phyloP scores from a whole-genome alignment of 1,139 yeast genomes.

The Yamadazyma triangularis region DNA sequence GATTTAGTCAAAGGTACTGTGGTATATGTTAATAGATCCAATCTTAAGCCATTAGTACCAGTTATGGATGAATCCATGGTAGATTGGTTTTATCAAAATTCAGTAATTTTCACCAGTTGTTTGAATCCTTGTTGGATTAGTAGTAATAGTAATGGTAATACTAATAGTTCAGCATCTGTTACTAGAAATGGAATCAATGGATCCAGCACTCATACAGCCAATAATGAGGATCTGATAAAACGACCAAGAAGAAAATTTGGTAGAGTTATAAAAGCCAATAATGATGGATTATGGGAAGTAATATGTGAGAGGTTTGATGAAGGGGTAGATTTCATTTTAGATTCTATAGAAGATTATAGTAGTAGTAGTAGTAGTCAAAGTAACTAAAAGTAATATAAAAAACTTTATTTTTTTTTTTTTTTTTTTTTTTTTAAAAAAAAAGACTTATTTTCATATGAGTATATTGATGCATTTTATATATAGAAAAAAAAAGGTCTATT shows the following conservation, averaged over 20 bases:
- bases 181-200: conserved; percentile 14
- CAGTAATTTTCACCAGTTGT: conserved; percentile 73
- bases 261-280: conserved; percentile 69
- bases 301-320: conserved; percentile 82
- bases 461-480: too few species aligned
- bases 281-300: conserved; percentile 72
- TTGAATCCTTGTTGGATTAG: conserved; percentile 84
- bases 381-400: too few species aligned
- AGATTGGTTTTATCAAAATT: conserved; percentile 89
- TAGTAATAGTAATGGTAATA: conserved; percentile 26
- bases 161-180: conserved; percentile 16
- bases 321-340: conserved; percentile 76
- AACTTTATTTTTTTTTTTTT: too few species aligned
- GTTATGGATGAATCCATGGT: conserved; percentile 83
- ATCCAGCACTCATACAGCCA: too few species aligned
- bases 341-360: conserved; percentile 56
- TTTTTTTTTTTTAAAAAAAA: too few species aligned
- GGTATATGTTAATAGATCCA: conserved; percentile 62
- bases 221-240: conserved; percentile 45
- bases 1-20: conserved; percentile 69
- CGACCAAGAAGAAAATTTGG: conserved; percentile 90
- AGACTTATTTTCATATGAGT: too few species aligned
- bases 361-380: conserved; percentile 20
- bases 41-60: conserved; percentile 73
- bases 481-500: too few species aligned